These are phyloP conservation scores for Penicillium nucicola DNA, from an alignment of 495 filamentous ascomycete genomes.

Conservation along the genomic window DNA sequence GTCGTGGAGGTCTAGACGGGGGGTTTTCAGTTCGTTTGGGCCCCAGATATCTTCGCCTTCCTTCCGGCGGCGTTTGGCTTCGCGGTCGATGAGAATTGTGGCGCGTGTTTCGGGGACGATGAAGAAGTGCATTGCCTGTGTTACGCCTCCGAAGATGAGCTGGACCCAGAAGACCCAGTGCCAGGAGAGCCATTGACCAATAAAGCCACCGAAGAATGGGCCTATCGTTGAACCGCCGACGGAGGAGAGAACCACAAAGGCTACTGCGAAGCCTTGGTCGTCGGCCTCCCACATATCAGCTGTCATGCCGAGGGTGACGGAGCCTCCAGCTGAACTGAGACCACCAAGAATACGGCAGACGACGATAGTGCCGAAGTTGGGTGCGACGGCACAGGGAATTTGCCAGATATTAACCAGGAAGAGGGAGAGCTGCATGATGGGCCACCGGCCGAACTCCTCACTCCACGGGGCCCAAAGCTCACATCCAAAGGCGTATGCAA, in stretches of 20 bases:
- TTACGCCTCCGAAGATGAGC: constrained; percentile 66
- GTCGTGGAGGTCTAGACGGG: constrained; percentile 51
- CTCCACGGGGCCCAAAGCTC: constrained; percentile 83
- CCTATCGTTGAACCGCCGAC: constrained; percentile 75
- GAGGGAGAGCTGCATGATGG: constrained; percentile 66
- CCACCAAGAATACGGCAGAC: constrained; percentile 67
- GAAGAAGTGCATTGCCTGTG: constrained; percentile 63
- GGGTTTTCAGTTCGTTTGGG: constrained; percentile 55
- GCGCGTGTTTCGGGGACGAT: constrained; percentile 67
- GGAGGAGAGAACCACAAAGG: constrained; percentile 72
- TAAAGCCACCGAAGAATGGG: constrained; percentile 76
- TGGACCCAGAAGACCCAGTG: constrained; percentile 80
- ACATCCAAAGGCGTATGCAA: constrained; percentile 75
- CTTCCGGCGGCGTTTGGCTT: constrained; percentile 62
- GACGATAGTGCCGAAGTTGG: constrained; percentile 65
- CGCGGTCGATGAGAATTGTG: constrained; percentile 62
- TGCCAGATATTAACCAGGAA: constrained; percentile 74
- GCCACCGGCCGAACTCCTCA: constrained; percentile 75
- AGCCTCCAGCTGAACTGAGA: constrained; percentile 70
- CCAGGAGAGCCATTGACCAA: constrained; percentile 65
- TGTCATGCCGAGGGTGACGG: constrained; percentile 79
- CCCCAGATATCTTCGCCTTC: constrained; percentile 59
- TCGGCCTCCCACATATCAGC: constrained; percentile 77
- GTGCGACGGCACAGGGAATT: constrained; percentile 66
- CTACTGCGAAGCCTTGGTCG: constrained; percentile 62